Conservation (phyloP, 495 filamentous ascomycete species). For the Annulohypoxylon bovei region DNA sequence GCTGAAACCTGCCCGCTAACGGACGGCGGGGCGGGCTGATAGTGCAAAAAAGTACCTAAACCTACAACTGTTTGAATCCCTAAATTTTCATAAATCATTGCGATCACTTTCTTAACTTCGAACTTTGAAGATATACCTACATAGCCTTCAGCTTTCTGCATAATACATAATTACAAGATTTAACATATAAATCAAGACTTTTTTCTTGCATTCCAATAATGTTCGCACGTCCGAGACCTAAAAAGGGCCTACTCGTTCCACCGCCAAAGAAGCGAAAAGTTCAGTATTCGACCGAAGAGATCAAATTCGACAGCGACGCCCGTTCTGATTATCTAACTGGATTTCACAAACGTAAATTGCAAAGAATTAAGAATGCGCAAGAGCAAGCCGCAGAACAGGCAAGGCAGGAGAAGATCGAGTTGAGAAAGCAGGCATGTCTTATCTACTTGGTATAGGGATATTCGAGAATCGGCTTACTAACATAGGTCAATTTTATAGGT, state of each 20-base stretch:
- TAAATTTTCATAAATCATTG: constrained; percentile 13
- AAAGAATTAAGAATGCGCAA: constrained; percentile 83
- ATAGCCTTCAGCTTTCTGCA: neutral
- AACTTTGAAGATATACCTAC: neutral
- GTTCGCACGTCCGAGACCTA: constrained; percentile 60
- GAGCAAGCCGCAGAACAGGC: constrained; percentile 77
- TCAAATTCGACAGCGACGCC: constrained; percentile 81
- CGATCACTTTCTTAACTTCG: neutral
- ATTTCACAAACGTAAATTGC: constrained; percentile 94
- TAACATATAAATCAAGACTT: neutral
- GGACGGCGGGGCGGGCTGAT: constrained; percentile 11
- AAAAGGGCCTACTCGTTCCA: constrained; percentile 57
- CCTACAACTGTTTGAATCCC: constrained; percentile 7
- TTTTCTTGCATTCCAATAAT: constrained; percentile 33
- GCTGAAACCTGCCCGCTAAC: constrained; percentile 24
- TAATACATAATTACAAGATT: neutral
- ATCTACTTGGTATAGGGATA: neutral
- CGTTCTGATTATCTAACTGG: constrained; percentile 90
- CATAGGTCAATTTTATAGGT: constrained; percentile 60
- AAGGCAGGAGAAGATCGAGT: constrained; percentile 73
- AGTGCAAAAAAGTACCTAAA: neutral
- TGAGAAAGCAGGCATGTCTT: constrained; percentile 73
- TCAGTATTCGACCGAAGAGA: constrained; percentile 71
- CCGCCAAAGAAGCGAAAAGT: constrained; percentile 73
- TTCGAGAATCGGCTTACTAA: constrained; percentile 5